Evolutionary conservation across 164 flowering plant species (phyloP), one percentile per base, ranked within the genome.

Genomic region (Liquidambar formosana): DNA sequence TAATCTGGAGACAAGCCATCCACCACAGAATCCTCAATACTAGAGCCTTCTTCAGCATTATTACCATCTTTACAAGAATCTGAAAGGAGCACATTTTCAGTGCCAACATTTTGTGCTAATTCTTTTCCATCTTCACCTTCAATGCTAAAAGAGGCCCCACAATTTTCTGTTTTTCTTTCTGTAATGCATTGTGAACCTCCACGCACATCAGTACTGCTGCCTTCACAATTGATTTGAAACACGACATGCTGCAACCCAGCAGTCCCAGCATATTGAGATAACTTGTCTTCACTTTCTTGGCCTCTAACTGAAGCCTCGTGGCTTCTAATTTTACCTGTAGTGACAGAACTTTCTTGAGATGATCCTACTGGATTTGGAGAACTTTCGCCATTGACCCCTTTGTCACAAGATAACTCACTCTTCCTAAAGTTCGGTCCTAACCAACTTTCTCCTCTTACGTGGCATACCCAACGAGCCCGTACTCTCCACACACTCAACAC

Each of bases 371-470:
- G 1, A 64, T 23, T 53, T 52, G 26, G 13, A 46, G 61, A 41
- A 21, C 26, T 23, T 5, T 51, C 54, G 47, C 22, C 23, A 41
- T 21, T 25, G 57, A n/a, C n/a, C n/a, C 22, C 65, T 54, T 27
- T 64, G 52, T 49, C 73, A 43, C 18, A 49, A 21, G 57, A 15
- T 14, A 61, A 41, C 26, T 26, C 64, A 25, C 25, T 56, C 27
- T 51, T 63, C 47, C 44, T 48, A 38, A 85, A 84, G 19, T 71
- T 61, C 61, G 92, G 92, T n/a, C 68, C 89, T 66, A 1, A 84
- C 56, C 72, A 88, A 63, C 77, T 81, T 88, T 73, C 83, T 81
- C 68, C 77, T 79, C 78, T 82, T 87, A 23, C 16, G 56, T 10
- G 45, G 73, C 47, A 19, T 59, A 41, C 51, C 61, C 14, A 65